These are phyloP conservation scores for Monosporascus sp. DNA, from an alignment of 2,329 filamentous ascomycete genomes.

Conservation along the genomic window DNA sequence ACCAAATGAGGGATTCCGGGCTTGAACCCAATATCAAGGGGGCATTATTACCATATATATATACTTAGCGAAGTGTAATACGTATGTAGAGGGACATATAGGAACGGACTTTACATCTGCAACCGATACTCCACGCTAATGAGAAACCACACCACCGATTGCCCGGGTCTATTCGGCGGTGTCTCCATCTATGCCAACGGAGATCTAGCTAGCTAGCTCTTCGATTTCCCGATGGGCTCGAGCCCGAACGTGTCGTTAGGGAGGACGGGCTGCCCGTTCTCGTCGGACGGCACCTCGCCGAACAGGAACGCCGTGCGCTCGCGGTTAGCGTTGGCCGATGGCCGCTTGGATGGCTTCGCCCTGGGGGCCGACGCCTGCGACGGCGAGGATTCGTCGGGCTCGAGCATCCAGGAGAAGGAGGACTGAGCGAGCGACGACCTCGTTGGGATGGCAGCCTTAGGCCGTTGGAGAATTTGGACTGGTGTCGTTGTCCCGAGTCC, in stretches of 20 bases:
- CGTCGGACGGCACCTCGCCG: slow-evolving; percentile 42
- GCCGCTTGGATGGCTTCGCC: slow-evolving; percentile 26
- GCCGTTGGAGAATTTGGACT: slow-evolving; percentile 23
- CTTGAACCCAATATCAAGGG: no score
- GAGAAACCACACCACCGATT: no score
- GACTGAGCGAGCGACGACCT: slow-evolving; percentile 66
- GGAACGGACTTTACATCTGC: no score
- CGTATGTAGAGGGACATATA: no score
- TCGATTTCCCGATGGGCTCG: slow-evolving; percentile 38
- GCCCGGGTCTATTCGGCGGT: no score
- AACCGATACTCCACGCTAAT: no score
- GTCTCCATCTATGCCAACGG: no score
- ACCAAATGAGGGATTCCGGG: no score
- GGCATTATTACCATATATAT: no score
- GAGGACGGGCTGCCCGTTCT: slow-evolving; percentile 28
- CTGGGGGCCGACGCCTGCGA: slow-evolving; percentile 6
- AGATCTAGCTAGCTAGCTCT: slow-evolving; percentile 1
- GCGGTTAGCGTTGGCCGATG: slow-evolving; percentile 39
- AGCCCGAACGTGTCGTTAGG: slow-evolving; percentile 51
- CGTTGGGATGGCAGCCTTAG: slow-evolving; percentile 45
- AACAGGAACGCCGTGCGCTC: slow-evolving; percentile 56
- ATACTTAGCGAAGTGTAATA: no score
- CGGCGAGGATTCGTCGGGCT: slow-evolving; percentile 39
- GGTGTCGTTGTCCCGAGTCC: slow-evolving; percentile 11
- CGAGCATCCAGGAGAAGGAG: slow-evolving; percentile 75